Evolutionary conservation across 2,329 filamentous ascomycete species (phyloP).

Genomic region (Eutypella sp.): DNA sequence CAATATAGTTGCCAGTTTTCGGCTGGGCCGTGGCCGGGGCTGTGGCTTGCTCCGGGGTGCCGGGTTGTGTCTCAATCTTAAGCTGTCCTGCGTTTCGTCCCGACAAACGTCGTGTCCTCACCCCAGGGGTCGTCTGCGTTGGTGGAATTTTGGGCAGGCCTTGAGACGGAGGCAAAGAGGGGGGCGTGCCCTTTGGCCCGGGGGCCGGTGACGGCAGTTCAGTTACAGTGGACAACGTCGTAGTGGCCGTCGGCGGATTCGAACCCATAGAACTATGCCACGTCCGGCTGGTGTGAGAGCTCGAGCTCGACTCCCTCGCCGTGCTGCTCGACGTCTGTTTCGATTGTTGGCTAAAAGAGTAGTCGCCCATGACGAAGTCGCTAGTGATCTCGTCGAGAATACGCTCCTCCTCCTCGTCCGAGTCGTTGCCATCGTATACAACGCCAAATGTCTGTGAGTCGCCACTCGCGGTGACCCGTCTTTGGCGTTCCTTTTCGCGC

Average conservation of each 20-base stretch:
- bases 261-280: conserved; percentile 77
- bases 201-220: conserved; percentile 43
- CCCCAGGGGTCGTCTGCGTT: conserved; percentile 37
- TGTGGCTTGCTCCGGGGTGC: conserved; percentile 16
- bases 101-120: conserved; percentile 73
- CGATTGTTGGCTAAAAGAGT: conserved; percentile 65
- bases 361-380: conserved; percentile 78
- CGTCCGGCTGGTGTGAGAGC: conserved; percentile 68
- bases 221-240: conserved; percentile 67
- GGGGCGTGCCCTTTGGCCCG: conserved; percentile 20
- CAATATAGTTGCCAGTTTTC: conserved; percentile 29
- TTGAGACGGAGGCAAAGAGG: conserved; percentile 45
- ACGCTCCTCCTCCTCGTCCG: conserved; percentile 67
- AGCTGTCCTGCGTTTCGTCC: conserved; percentile 76
- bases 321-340: conserved; percentile 56
- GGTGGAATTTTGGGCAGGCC: conserved; percentile 41
- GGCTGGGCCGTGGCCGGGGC: conserved; percentile 13
- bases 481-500: conserved; percentile 53
- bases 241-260: conserved; percentile 64
- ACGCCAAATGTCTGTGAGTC: conserved; percentile 46
- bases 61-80: conserved; percentile 74
- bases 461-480: conserved; percentile 30
- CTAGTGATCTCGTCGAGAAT: conserved; percentile 84
- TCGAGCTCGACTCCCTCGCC: conserved; percentile 77
- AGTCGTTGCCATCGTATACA: conserved; percentile 60